Conservation (phyloP, 306 rosid genomes). For the Alnus glutinosa region DNA sequence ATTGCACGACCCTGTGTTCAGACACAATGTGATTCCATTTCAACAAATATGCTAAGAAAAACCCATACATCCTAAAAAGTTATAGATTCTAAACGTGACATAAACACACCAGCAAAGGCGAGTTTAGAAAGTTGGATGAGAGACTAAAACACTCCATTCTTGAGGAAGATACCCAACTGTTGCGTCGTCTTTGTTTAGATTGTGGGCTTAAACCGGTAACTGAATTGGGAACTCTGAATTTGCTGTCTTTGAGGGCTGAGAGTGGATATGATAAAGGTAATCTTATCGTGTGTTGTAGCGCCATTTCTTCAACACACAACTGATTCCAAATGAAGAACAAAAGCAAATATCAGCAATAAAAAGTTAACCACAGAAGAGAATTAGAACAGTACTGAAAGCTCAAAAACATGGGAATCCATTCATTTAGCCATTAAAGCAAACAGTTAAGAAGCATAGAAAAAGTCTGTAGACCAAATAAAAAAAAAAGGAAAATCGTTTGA, state of each 20-base stretch:
- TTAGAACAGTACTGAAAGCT: neutral
- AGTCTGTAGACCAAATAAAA: neutral
- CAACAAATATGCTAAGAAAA: neutral
- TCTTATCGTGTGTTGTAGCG: conserved; percentile 34
- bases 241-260: conserved; percentile 27
- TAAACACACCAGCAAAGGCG: conserved; percentile 31
- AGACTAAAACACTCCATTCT: conserved; percentile 15
- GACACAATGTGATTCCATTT: conserved; percentile 3
- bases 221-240: conserved; percentile 25
- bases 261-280: conserved; percentile 30
- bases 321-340: neutral
- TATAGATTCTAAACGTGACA: conserved; percentile 2
- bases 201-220: conserved; percentile 17
- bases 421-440: neutral
- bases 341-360: neutral
- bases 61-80: neutral
- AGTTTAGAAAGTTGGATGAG: conserved; percentile 21
- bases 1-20: conserved; percentile 30
- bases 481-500: neutral
- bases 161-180: conserved; percentile 8
- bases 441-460: neutral
- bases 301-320: conserved; percentile 42
- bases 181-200: conserved; percentile 3
- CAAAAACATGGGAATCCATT: neutral
- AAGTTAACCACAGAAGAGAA: neutral